Base-by-base conservation (phyloP, 495 filamentous ascomycete genomes). In the Xylaria nigripes region DNA sequence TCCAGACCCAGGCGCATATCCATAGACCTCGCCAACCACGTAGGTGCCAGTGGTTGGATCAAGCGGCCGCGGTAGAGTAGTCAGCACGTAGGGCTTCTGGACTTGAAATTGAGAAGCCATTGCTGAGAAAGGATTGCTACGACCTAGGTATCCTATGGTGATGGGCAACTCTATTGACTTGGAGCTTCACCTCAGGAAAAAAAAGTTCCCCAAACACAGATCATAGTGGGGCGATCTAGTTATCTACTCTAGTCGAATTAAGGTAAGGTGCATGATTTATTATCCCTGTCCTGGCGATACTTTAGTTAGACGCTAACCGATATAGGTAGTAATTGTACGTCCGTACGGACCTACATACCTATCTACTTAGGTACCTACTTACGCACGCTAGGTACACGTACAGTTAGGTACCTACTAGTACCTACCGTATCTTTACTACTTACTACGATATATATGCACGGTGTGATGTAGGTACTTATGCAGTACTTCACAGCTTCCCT, bases 11-110 rank as follows among this genome's bases (percentile, higher is more conserved):
- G 81, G 77, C 47, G 87, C 66, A 61, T 72, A 72, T 63, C 86
- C 82, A 63, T 80, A 83, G 27, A 94, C 89, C 57, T 88, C 84
- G 51, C 81, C 79, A 46, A 84, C 78, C 15, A 74, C 74, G 55
- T 85, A 82, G 41, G 81, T 76, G 23, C 81, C 80, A 24, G 73
- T 77, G 15, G 70, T 75, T 24, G 70, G 80, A 52, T 83, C 80
- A 51, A 89, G 73, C 19, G 86, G 84, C 46, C 73, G 73, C 25
- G 86, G 83, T 63, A 92, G 71, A 41, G 82, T 71, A 30, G 86
- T 81, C 58, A 92, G 70, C 50, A 85, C 76, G 55, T 79, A 81
- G 9, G 80, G 78, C 58, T 71, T 72, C 63, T 80, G 75, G 21
- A 84, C 69, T 42, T 78, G 71, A 42, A 79, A 73, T 49, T 73